These are phyloP conservation scores for Cudoniella acicularis DNA, from an alignment of 495 filamentous ascomycete species.

Conservation along the genomic window DNA sequence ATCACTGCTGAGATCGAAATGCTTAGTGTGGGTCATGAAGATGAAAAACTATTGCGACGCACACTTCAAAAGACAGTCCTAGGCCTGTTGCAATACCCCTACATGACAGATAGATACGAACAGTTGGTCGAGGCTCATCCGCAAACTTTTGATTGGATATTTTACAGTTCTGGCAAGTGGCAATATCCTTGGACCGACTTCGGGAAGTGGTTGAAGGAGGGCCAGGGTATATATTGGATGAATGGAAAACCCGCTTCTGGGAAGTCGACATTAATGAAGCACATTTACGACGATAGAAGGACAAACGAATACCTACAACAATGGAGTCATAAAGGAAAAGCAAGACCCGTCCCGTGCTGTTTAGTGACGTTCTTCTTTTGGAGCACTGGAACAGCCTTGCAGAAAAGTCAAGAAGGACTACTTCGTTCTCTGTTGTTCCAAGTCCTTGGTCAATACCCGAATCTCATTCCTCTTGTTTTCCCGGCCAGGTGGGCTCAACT, in stretches of 20 bases:
- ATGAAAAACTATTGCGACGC: background rate
- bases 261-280: constrained; percentile 39
- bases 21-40: background rate
- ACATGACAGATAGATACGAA: constrained; percentile 25
- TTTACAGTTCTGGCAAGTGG: constrained; percentile 2
- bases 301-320: constrained; percentile 1
- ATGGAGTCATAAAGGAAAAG: constrained; percentile 24
- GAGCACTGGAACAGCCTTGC: constrained; percentile 31
- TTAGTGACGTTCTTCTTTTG: constrained; percentile 42
- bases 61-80: constrained; percentile 9
- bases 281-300: constrained; percentile 17
- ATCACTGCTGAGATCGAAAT: no score
- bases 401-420: constrained; percentile 42
- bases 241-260: constrained; percentile 35
- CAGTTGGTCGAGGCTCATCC: constrained; percentile 18
- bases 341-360: constrained; percentile 27
- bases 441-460: no score
- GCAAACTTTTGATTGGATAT: constrained; percentile 27
- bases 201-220: constrained; percentile 17
- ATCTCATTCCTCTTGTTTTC: no score
- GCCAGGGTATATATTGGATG: constrained; percentile 30
- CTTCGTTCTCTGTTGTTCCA: constrained; percentile 39
- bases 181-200: constrained; percentile 19
- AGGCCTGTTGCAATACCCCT: constrained; percentile 16
- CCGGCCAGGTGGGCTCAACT: no score